Evolutionary conservation across 495 filamentous ascomycete genomes (phyloP), one percentile per base, ranked within the genome.

Genomic region (Staphylotrichum tortipilum): DNA sequence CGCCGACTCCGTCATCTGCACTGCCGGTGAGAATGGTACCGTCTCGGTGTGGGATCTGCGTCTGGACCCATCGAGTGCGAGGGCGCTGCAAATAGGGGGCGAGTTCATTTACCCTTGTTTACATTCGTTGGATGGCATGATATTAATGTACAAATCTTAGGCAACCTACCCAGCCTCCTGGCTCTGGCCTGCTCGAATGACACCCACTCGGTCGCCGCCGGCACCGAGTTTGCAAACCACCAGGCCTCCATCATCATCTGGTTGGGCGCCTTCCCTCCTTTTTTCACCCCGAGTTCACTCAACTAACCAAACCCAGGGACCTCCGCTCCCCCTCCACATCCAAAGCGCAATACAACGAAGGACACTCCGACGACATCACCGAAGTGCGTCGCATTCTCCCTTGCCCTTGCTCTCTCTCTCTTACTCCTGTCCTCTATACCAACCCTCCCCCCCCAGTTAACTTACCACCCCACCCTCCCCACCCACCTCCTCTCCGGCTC

Each of bases 281-380:
- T n/a, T n/a, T n/a, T n/a, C n/a, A n/a, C n/a, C n/a, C n/a, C n/a
- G n/a, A n/a, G n/a, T n/a, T n/a, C n/a, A n/a, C n/a, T n/a, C n/a
- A n/a, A n/a, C 33, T 52, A n/a, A 46, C 21, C 22, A 40, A 23
- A 14, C 12, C 53, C 49, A 89, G 84, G 84, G 87, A 90, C 63
- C 71, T 78, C 44, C 77, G 87, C 60, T 79, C 78, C 44, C 66
- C 78, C 0, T 51, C 64, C 35, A 56, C 68, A 22, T 75, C 78
- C 8, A 67, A 72, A 39, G 70, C 78, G 22, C 72, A 84, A 58
- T 92, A 91, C 59, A 73, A 81, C 28, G 91, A 97, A 58, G 85
- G 86, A 42, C 91, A 97, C 65, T 91, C 84, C 47, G 91, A 97
- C 66, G 89, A 95, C 63, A 77, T 97, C 41, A 95, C 91, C 19